Evolutionary conservation across 352 stramenopile species (phyloP), one percentile per base, ranked within the genome.

Genomic region (Phytophthora lateralis): DNA sequence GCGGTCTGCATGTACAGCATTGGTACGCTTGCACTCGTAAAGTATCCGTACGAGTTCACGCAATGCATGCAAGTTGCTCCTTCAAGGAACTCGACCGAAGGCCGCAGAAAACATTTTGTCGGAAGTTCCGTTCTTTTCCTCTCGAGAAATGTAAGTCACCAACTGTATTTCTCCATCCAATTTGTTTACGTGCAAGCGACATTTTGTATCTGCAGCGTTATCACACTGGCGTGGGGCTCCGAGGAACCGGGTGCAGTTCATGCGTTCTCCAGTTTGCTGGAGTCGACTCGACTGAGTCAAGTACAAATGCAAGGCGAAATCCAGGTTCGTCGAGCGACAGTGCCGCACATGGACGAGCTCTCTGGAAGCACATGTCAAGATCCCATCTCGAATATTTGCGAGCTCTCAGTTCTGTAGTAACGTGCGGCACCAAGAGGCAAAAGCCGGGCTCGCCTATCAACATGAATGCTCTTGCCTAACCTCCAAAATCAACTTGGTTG

Each of bases 301-400:
- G n/a, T n/a, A n/a, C n/a, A n/a, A n/a, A n/a, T n/a, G 24, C 18
- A 34, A 10, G 30, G 53, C 39, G 39, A 52, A 18, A 46, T 32
- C 35, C 15, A 51, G 7, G 21, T 27, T 17, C 11, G 17, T 32
- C 21, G 26, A 29, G 38, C 24, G 11, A 46, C 21, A 35, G 32
- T 27, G 11, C 8, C 2, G 21, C 24, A 63, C 38, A 47, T 51
- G 39, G n/a, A 42, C 4, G 10, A 46, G 15, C 45, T 63, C 56
- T 58, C 47, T 52, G 29, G 48, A 42, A 65, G 41, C 41, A 60
- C 49, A 24, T 60, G 57, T 53, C 32, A 41, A 48, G 32, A 34
- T 11, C 39, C n/a, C 38, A 58, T 58, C 48, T 50, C 12, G 20
- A 9, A 35, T 32, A 7, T 42, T 30, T 52, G 45, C 55, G 42